Evolutionary conservation across 2,329 filamentous ascomycete species (phyloP), one percentile per base, ranked within the genome.

Genomic region (Exophiala alcalophila): DNA sequence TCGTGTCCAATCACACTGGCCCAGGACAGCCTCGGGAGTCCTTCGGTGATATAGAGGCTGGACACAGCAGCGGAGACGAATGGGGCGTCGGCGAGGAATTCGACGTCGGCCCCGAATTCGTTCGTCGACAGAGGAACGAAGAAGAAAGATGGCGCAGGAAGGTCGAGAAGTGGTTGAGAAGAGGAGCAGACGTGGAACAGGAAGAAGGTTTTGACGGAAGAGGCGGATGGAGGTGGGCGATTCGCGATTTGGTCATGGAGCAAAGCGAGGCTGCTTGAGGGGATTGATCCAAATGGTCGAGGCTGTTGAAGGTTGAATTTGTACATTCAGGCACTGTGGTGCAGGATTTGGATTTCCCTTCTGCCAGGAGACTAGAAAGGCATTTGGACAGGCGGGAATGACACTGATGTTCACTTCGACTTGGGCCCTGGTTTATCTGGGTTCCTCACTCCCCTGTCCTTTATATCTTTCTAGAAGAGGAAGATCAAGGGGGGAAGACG

Each of bases 31-130:
- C 48, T 9, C 36, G 50, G 23, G 49, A 52, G 16, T 53, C 53
- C 8, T 53, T 58, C 19, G 55, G 52, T 8, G 47, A 49, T 9
- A 35, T 24, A 10, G 55, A 58, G 40, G 51, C 47, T 23, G 53
- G 50, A n/a, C 59, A 60, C 27, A 65, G 51, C 23, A 54, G 63
- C 37, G 67, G 65, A 33, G 69, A 70, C 40, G 84, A 89, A 57
- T 84, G 90, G 59, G 91, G 86, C 76, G 86, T 96, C 9, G 88
- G 88, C 38, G 92, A 98, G 65, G 92, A 98, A 62, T 98, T 98
- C 58, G 92, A 98, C 61, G 88, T 98, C 42, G 92, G 92, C 0
- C 92, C 91, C 3, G 88, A 94, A 63, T 98, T 97, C 61, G 83
- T 97, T 51, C 77, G 83, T 57, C 76, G 90, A 51, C 91, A 97